Evolutionary conservation across 192 early-diverging fungal species (phyloP).

Genomic region (Coemansia sp.): DNA sequence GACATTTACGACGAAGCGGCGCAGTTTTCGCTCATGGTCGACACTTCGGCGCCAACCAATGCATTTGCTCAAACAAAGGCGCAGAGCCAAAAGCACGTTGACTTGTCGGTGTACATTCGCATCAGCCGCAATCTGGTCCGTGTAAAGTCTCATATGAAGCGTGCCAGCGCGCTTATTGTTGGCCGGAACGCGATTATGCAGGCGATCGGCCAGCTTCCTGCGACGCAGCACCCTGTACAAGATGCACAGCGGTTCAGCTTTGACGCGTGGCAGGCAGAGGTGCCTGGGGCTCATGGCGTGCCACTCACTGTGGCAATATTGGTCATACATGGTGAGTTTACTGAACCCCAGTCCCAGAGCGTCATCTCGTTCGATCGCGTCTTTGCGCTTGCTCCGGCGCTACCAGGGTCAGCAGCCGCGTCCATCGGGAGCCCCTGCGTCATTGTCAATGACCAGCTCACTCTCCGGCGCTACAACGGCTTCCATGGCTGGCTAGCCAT

Average conservation of each 20-base stretch:
- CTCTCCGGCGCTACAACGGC: constrained; percentile 52
- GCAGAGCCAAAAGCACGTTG: constrained; percentile 48
- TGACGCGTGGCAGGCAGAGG: constrained; percentile 45
- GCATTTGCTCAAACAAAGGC: constrained; percentile 38
- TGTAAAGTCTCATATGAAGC: constrained; percentile 38
- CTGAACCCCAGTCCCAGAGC: constrained; percentile 25
- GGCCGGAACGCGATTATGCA: constrained; percentile 36
- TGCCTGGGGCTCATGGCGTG: constrained; percentile 13
- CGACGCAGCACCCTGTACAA: constrained; percentile 47
- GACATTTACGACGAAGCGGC: constrained; percentile 43
- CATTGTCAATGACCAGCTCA: constrained; percentile 50
- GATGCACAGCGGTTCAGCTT: constrained; percentile 53
- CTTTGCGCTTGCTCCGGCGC: constrained; percentile 44
- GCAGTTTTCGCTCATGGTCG: constrained; percentile 52
- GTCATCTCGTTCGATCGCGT: constrained; percentile 45
- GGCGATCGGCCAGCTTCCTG: constrained; percentile 36
- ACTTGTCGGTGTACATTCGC: constrained; percentile 41
- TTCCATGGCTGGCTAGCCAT: constrained; percentile 40
- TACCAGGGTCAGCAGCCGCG: constrained; percentile 46
- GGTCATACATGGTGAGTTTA: constrained; percentile 50
- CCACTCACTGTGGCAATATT: constrained; percentile 32
- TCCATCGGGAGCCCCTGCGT: constrained; percentile 43
- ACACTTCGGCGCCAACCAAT: constrained; percentile 47
- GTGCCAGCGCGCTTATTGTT: constrained; percentile 29
- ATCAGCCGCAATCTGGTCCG: constrained; percentile 49